Conservation (phyloP, 2,329 filamentous ascomycete genomes). For the Aspergillus calidoustus region DNA sequence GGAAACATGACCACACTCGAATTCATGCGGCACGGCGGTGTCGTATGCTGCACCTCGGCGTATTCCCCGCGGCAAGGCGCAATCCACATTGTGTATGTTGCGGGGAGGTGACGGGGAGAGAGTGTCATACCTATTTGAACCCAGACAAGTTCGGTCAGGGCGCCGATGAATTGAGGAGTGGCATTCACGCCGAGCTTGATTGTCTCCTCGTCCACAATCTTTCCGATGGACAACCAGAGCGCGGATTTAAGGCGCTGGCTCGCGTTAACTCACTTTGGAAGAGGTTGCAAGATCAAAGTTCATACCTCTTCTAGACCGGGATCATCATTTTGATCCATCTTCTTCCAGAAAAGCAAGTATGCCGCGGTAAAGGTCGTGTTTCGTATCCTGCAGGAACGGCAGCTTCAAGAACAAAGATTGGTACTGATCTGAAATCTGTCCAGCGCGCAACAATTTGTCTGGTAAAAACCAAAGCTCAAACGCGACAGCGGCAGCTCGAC, state of each 20-base stretch:
- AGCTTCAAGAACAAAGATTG: background rate
- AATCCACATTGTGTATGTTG: background rate
- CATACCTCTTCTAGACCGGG: conserved; percentile 41
- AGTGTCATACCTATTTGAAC: conserved; percentile 72
- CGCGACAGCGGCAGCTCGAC: conserved; percentile 4
- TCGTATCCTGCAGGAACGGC: background rate
- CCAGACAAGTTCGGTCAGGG: conserved; percentile 85
- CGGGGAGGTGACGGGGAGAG: background rate
- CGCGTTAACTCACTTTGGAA: background rate
- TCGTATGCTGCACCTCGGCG: background rate
- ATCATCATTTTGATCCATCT: conserved; percentile 36
- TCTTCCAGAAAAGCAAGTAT: background rate
- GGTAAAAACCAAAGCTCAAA: background rate
- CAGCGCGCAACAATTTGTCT: background rate
- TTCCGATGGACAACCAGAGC: conserved; percentile 81
- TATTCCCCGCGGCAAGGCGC: background rate
- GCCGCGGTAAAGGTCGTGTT: background rate
- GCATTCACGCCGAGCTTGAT: conserved; percentile 77
- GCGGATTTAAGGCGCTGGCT: conserved; percentile 77
- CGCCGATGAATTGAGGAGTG: conserved; percentile 87
- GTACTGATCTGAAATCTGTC: background rate
- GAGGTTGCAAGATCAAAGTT: background rate
- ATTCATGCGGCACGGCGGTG: background rate
- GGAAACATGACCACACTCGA: background rate
- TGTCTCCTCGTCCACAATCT: conserved; percentile 86